Base-by-base conservation (phyloP, 768 basidiomycete species). In the Paxillus involutus region DNA sequence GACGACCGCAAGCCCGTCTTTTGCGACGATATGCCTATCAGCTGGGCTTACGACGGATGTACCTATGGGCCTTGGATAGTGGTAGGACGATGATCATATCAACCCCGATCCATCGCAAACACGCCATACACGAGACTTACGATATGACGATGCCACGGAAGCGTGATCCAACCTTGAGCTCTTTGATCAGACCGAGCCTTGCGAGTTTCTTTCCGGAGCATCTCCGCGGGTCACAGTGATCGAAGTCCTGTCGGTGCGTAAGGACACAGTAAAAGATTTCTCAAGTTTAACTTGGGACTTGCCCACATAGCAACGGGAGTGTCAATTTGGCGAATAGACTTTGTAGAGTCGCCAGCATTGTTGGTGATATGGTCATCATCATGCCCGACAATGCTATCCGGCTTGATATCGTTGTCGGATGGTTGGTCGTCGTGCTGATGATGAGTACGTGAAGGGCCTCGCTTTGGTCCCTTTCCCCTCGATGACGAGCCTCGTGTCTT, bases 281-380 rank as follows among this genome's bases (percentile, higher is more conserved):
- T 45, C 17, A 6, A 12, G 44, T 44, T 14, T 21, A 36, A 41
- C 39, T 52, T 30, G 26, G 32, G 44, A 78, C 94, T 71, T 53
- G 89, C 94, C 95, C 95, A 98, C 95, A 98, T 98, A 35, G 92
- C 94, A 4, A 97, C 86, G 2, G 93, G 92, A 11, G 97, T 83
- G 17, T 79, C 73, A 37, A 84, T 83, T 42, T 33, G 62, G 59
- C 24, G 51, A 19, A 35, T 17, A 26, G 11, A 14, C 10, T 40
- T 26, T 6, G 11, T 30, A 30, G 44, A 44, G 21, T 44, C 16
- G 40, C n/a, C 14, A 26, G 7, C 24, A 29, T 36, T 29, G 11
- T n/a, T 11, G 21, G 12, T 5, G 26, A 4, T 24, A 1, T 40
- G 32, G 33, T 35, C 50, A 30, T 51, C 46, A n/a, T 17, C 24